A percentile compares a stretch with the other conserved stretches of the same genome.
Conservation (phyloP, 441 rosid species). For the Populus trichocarpa region DNA sequence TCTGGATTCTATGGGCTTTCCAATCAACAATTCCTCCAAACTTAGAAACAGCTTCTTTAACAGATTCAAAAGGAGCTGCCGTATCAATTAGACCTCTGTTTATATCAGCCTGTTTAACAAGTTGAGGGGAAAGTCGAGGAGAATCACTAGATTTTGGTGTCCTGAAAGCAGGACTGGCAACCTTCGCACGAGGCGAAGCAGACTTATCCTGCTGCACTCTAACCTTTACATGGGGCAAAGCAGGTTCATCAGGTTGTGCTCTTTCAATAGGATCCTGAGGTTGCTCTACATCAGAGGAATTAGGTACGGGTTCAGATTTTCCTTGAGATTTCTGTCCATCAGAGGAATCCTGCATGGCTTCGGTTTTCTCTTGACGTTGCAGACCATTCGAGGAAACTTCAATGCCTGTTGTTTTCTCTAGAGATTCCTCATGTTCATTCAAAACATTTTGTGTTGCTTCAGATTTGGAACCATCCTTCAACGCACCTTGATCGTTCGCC, state of each 20-base stretch:
- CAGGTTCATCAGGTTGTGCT: slow-evolving; percentile 16
- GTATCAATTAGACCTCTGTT: slow-evolving; percentile 73
- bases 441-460: neutral
- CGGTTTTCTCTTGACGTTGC: neutral
- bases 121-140: slow-evolving; percentile 25
- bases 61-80: slow-evolving; percentile 87
- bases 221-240: slow-evolving; percentile 21
- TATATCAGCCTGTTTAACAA: slow-evolving; percentile 22
- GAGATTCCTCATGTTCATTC: neutral
- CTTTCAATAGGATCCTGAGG: slow-evolving; percentile 13
- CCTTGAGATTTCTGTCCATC: neutral
- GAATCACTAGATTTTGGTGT: slow-evolving; percentile 17
- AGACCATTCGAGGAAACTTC: slow-evolving; percentile 10
- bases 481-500: slow-evolving; percentile 19
- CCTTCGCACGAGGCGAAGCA: neutral
- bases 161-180: slow-evolving; percentile 17
- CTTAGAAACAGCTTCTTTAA: slow-evolving; percentile 89
- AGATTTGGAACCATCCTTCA: slow-evolving; percentile 29
- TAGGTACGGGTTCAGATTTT: neutral
- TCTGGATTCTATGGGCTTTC: slow-evolving; percentile 83
- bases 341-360: neutral
- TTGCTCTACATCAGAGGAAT: slow-evolving; percentile 21
- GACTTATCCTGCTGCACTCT: slow-evolving; percentile 1
- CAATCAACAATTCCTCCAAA: slow-evolving; percentile 97
- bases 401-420: neutral